These are phyloP conservation scores for Rachicladosporium sp. DNA, from an alignment of 2,329 filamentous ascomycete species.

Conservation along the genomic window DNA sequence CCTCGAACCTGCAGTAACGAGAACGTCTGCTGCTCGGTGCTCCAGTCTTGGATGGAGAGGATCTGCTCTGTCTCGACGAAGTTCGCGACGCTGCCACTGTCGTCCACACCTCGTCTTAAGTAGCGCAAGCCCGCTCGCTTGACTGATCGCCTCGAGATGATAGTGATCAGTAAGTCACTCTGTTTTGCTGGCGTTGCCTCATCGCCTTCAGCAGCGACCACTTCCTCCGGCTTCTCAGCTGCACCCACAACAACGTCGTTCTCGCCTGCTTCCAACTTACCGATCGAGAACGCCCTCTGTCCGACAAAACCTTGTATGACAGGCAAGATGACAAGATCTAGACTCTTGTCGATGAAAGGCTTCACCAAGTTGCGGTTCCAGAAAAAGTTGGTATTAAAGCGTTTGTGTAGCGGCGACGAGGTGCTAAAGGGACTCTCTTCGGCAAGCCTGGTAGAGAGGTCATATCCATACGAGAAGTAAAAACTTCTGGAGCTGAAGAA, in stretches of 20 bases:
- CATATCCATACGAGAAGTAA: constrained; percentile 90
- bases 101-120: constrained; percentile 77
- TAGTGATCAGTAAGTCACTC: constrained; percentile 59
- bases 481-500: constrained; percentile 76
- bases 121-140: constrained; percentile 83
- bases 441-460: constrained; percentile 60
- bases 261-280: constrained; percentile 14
- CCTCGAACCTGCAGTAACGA: constrained; percentile 82
- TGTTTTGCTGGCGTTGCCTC: constrained; percentile 6
- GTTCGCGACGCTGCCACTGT: constrained; percentile 80
- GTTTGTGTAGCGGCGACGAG: constrained; percentile 52
- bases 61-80: constrained; percentile 93
- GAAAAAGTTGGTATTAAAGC: constrained; percentile 65
- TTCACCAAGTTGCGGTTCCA: constrained; percentile 73
- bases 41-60: constrained; percentile 59
- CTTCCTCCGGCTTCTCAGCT: constrained; percentile 3
- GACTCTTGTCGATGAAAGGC: constrained; percentile 62
- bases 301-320: constrained; percentile 92
- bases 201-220: not conserved
- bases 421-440: constrained; percentile 25
- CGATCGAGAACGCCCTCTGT: constrained; percentile 58
- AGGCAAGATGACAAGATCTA: constrained; percentile 61
- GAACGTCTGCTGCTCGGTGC: constrained; percentile 49
- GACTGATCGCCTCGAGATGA: constrained; percentile 80
- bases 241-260: constrained; percentile 16